Base-by-base conservation (phyloP, 805 yeast species). In the Metschnikowia orientalis region DNA sequence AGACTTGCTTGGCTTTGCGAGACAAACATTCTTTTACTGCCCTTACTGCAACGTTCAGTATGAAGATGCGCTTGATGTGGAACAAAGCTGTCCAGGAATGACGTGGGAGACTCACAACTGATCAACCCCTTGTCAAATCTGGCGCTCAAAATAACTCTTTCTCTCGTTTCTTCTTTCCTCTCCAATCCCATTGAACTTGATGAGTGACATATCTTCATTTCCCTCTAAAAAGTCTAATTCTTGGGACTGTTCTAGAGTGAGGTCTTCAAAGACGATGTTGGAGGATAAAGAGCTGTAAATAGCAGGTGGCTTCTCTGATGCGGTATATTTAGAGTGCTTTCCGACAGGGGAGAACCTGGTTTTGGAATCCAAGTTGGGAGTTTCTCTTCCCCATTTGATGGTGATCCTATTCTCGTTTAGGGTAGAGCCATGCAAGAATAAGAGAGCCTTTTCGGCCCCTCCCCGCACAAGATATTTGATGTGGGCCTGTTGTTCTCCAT, bases 361-460 rank as follows among this genome's bases (percentile, higher is more conserved):
- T 8, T 11, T 20, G 4, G 37, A 44, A n/a, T 35, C 29, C 9
- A 24, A 11, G 11, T 31, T 31, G 5, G 30, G 31, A 13, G 47
- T 51, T 19, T 39, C 42, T 31, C 50, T 30, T 5, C 63, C 67
- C 70, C 69, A 64, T 8, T 51, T 41, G 3, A 63, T 45, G 8
- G 35, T 35, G 9, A 64, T 26, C 12, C 56, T 40, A 32, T 58
- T 46, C 10, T 53, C 67, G 35, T 56, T 53, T 4, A 62, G 47
- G 11, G 37, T 38, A 7, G 45, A 21, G 1, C 67, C 66, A 38
- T 61, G 51, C 49, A 60, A 40, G 23, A 48, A 48, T 8, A 60
- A 26, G n/a, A 66, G 30, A 2, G 72, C 71, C 5, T 41, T 27
- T 35, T 65, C 69, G 1, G 72, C 71, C 5, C 61, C 48, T 5